Percentiles rank a stretch among this genome's conserved stretches.
phyloP scores from a whole-genome alignment of 352 stramenopile species.

The Globisporangium abappressorium region DNA sequence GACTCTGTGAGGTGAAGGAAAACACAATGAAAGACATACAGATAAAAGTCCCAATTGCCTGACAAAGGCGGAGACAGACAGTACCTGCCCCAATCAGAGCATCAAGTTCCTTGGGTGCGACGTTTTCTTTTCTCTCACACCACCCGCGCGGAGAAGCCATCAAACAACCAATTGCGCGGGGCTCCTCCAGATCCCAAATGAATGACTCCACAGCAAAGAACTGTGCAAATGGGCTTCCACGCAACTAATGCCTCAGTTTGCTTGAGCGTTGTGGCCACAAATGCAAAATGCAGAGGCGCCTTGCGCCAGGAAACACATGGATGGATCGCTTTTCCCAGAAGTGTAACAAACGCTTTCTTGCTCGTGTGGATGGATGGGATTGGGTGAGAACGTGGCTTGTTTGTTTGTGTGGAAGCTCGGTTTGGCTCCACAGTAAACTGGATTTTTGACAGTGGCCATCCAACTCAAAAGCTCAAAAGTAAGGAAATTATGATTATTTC shows the following conservation, averaged over 20 bases:
- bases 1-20: too few species aligned
- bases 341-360: neutral
- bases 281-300: neutral
- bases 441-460: neutral
- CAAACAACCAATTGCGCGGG: too few species aligned
- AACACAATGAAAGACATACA: too few species aligned
- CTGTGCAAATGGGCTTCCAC: neutral
- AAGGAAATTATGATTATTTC: too few species aligned
- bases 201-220: neutral
- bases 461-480: too few species aligned
- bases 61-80: too few species aligned
- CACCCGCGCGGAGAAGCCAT: too few species aligned
- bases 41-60: too few species aligned
- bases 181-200: too few species aligned
- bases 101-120: too few species aligned
- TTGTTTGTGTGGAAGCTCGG: neutral
- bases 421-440: neutral
- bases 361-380: neutral
- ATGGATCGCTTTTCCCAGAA: slow-evolving; percentile 2
- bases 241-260: neutral
- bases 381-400: neutral
- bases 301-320: slow-evolving; percentile 8
- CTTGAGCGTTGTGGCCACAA: neutral
- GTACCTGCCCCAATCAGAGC: too few species aligned
- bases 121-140: too few species aligned